Evolutionary conservation across 306 rosid genomes (phyloP), one percentile per base, ranked within the genome.

Genomic region (Lathyrus aphaca): DNA sequence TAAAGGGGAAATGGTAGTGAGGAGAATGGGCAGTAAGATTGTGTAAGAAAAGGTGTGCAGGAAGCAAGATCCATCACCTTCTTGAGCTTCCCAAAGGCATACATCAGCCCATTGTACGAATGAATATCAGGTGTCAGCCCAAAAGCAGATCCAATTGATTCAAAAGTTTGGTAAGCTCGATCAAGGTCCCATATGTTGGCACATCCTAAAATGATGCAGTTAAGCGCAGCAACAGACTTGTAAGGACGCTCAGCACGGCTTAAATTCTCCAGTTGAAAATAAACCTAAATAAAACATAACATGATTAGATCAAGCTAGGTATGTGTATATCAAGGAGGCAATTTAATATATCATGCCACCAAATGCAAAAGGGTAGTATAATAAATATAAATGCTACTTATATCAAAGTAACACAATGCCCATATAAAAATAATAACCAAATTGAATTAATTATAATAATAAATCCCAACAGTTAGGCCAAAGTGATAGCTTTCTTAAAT

Each of bases 161-260:
- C 99, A 74, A 91, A 95, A 37, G 97, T 95, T 78, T 95, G 97
- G 85, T 95, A 95, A 23, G 97, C 97, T 11, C 99, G 97, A 68
- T 95, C 96, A 67, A 95, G 89, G 82, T 95, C 96, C 91, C 96
- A 91, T 77, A 84, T 86, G 82, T 95, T 95, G 59, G 96, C 97
- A 77, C 97, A 95, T 14, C 99, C 97, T 78, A 91, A 64, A 65
- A 95, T 75, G 73, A 95, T 19, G 61, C 99, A 91, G 79, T 95
- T 95, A 63, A 95, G 78, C 18, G 99, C 97, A 16, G 91, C 86
- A 57, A 95, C 83, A 39, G 99, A 95, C 85, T 87, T 95, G 86
- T 83, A 95, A 11, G 96, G 97, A 59, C 68, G 82, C 62, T 95
- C 95, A 40, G 83, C 89, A 49, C 69, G 81, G 71, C 90, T 87